Evolutionary conservation across 176 grass and related monocot species (phyloP).

Genomic region (Oryza glumipatula): DNA sequence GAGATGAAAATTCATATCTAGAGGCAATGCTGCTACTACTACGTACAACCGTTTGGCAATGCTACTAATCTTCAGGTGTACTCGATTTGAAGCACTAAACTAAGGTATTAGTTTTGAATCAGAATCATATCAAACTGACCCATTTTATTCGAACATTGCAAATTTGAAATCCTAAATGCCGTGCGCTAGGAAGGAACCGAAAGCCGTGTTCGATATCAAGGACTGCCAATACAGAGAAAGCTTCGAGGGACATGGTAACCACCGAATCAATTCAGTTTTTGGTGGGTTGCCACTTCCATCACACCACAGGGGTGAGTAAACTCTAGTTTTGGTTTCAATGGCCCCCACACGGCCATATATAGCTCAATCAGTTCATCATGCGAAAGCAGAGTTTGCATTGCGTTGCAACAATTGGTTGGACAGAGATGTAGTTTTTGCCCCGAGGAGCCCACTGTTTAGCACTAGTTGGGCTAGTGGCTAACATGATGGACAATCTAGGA

Average conservation of each 20-base stretch:
- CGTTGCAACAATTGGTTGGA: background rate
- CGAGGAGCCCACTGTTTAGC: background rate
- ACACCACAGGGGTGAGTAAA: conserved; percentile 3
- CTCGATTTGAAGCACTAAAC: background rate
- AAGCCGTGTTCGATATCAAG: background rate
- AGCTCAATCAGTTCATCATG: conserved; percentile 26
- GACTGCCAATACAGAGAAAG: conserved; percentile 6
- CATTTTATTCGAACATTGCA: background rate
- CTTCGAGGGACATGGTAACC: conserved; percentile 12
- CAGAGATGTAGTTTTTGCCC: background rate
- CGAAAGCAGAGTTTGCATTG: background rate
- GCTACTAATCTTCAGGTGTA: background rate
- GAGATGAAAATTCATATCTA: background rate
- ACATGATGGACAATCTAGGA: background rate
- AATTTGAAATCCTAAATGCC: conserved; percentile 4
- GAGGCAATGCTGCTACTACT: background rate
- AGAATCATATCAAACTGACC: background rate
- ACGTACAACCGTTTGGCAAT: conserved; percentile 4
- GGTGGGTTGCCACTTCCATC: conserved; percentile 26
- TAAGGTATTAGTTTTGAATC: background rate
- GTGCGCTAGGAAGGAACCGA: conserved; percentile 11
- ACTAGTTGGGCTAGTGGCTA: background rate
- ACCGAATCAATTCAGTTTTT: conserved; percentile 15
- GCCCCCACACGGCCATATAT: background rate
- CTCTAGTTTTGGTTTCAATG: background rate